Evolutionary conservation across 192 early-diverging fungal species (phyloP).

Genomic region (Spizellomyces punctatus): DNA sequence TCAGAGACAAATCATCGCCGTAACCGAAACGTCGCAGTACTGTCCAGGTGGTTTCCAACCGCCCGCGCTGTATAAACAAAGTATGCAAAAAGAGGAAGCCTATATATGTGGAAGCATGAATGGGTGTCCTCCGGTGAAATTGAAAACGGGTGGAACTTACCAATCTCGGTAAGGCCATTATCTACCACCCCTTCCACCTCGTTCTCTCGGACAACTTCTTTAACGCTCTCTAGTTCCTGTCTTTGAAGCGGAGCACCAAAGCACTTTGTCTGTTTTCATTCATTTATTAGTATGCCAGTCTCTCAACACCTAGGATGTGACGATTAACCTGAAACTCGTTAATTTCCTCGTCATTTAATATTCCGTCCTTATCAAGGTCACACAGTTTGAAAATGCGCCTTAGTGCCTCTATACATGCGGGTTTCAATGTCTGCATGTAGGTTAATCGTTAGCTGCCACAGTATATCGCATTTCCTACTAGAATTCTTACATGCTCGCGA

Average conservation of each 20-base stretch:
- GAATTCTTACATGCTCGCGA: constrained; percentile 72
- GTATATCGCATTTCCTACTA: neutral
- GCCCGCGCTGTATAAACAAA: constrained; percentile 95
- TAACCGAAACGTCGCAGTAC: constrained; percentile 96
- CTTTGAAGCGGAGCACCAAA: constrained; percentile 95
- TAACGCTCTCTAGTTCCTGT: constrained; percentile 95
- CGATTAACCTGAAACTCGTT: constrained; percentile 81
- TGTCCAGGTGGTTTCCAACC: constrained; percentile 98
- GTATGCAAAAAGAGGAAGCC: constrained; percentile 94
- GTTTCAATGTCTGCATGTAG: constrained; percentile 69
- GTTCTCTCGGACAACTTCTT: constrained; percentile 89
- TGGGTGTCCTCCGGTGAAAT: neutral
- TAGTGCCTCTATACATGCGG: constrained; percentile 87
- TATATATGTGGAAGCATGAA: constrained; percentile 3
- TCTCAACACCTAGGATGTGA: constrained; percentile 38
- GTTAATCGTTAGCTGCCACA: neutral
- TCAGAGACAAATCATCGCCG: constrained; percentile 88
- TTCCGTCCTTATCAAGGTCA: constrained; percentile 90
- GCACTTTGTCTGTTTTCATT: constrained; percentile 69
- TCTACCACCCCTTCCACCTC: constrained; percentile 85
- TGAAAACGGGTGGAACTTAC: constrained; percentile 28
- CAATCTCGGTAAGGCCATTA: constrained; percentile 84
- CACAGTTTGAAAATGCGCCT: constrained; percentile 94
- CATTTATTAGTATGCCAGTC: constrained; percentile 30
- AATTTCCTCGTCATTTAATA: constrained; percentile 90